Evolutionary conservation across 169 alveolate species (phyloP).

Genomic region (Besnoitia besnoiti): DNA sequence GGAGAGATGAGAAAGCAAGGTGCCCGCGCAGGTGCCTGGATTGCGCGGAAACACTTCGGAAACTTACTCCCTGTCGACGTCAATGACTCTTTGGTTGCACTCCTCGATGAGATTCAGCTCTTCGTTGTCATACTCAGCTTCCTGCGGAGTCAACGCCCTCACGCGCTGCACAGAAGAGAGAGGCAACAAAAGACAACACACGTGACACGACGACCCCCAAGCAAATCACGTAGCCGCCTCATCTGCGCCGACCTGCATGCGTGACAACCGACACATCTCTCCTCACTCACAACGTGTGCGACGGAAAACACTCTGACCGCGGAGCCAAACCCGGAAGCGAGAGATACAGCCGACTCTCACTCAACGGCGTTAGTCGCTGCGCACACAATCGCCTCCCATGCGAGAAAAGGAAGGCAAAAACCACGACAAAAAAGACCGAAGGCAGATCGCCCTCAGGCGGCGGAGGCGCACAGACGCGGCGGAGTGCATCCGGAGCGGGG

Average conservation of each 20-base stretch:
- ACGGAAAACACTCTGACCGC: too few relatives aligned
- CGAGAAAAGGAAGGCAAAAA: neutral
- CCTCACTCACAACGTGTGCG: too few relatives aligned
- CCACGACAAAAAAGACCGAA: neutral
- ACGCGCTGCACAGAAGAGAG: neutral
- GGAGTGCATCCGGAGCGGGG: neutral
- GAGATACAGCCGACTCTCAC: too few relatives aligned
- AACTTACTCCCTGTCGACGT: constrained; percentile 79
- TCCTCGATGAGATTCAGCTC: constrained; percentile 80
- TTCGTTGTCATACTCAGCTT: constrained; percentile 40
- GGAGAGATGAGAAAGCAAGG: neutral
- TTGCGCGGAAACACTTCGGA: neutral
- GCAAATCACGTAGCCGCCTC: too few relatives aligned
- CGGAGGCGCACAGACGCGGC: neutral
- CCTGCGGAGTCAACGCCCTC: constrained; percentile 1
- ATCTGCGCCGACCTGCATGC: too few relatives aligned
- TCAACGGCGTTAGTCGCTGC: too few relatives aligned
- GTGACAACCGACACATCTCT: too few relatives aligned
- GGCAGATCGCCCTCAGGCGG: neutral
- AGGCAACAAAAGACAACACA: neutral
- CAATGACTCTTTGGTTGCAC: constrained; percentile 79
- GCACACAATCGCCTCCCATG: neutral
- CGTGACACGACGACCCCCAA: too few relatives aligned
- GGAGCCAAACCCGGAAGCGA: too few relatives aligned
- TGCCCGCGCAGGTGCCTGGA: neutral